Base-by-base conservation (phyloP, 192 early-diverging fungal species). In the Phycomyces blakesleeanus region DNA sequence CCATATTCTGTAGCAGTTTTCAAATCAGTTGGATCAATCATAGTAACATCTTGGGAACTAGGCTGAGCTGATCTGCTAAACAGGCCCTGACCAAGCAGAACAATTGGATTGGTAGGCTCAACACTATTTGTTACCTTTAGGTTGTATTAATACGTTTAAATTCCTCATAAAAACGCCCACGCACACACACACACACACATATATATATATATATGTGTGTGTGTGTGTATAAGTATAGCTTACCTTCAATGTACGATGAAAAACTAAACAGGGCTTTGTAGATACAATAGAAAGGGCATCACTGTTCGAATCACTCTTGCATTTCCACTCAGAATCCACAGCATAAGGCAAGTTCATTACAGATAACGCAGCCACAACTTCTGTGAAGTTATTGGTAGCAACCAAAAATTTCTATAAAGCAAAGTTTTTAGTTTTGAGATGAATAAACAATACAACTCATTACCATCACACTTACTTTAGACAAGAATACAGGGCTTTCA, bases 161-260 rank as follows among this genome's bases (percentile, higher is more conserved):
- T 18, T n/a, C n/a, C n/a, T n/a, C n/a, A n/a, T n/a, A n/a, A n/a
- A n/a, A n/a, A n/a, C n/a, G n/a, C n/a, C n/a, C n/a, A n/a, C n/a
- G n/a, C n/a, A n/a, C n/a, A n/a, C n/a, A n/a, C n/a, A n/a, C n/a
- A n/a, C n/a, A n/a, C n/a, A n/a, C n/a, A n/a, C n/a, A n/a, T n/a
- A n/a, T n/a, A n/a, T n/a, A n/a, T n/a, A n/a, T n/a, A n/a, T n/a
- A n/a, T n/a, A n/a, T n/a, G n/a, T n/a, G n/a, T n/a, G n/a, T n/a
- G n/a, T n/a, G n/a, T n/a, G n/a, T n/a, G n/a, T n/a, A n/a, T n/a
- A n/a, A n/a, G n/a, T n/a, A n/a, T n/a, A n/a, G n/a, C 5, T 40
- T 73, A 76, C 76, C 59, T 75, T 69, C 29, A 67, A 68, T 4
- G 66, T 66, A 7, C 73, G 74, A 52, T 80, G 71, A 42, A 77